phyloP scores from a whole-genome alignment of 2,329 filamentous ascomycete species.

The Cladosporium sp. region DNA sequence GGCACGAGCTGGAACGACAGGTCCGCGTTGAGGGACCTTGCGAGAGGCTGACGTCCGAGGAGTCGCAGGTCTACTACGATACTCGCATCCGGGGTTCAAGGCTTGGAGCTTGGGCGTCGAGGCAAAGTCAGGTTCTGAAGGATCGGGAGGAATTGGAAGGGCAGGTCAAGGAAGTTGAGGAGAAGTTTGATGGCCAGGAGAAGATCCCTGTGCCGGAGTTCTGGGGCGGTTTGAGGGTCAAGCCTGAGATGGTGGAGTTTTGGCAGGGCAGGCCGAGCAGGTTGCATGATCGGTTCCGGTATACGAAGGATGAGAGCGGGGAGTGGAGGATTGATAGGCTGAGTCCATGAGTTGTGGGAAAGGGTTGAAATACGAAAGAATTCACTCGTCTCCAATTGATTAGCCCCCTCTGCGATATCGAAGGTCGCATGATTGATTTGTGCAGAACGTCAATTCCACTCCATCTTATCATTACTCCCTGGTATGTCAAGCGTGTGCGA shows the following conservation, averaged over 20 bases:
- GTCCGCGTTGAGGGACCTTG: constrained; percentile 80
- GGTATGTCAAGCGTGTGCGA: too few species aligned
- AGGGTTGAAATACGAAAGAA: background rate
- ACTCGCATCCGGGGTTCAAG: constrained; percentile 72
- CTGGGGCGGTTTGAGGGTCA: constrained; percentile 86
- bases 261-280: constrained; percentile 90
- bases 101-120: constrained; percentile 89
- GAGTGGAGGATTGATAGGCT: constrained; percentile 59
- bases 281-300: constrained; percentile 89
- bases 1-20: constrained; percentile 81
- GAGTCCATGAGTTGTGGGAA: constrained; percentile 55
- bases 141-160: constrained; percentile 70
- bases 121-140: constrained; percentile 72
- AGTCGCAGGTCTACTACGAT: constrained; percentile 65
- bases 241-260: constrained; percentile 87
- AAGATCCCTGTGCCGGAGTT: constrained; percentile 87
- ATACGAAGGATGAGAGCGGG: constrained; percentile 55
- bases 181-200: constrained; percentile 68
- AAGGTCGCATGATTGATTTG: too few species aligned
- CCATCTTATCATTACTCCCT: too few species aligned
- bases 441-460: too few species aligned
- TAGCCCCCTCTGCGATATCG: too few species aligned
- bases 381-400: too few species aligned
- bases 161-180: constrained; percentile 72
- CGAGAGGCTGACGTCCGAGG: constrained; percentile 62